Evolutionary conservation across 352 stramenopile genomes (phyloP).

Genomic region (Globisporangium emineosum): DNA sequence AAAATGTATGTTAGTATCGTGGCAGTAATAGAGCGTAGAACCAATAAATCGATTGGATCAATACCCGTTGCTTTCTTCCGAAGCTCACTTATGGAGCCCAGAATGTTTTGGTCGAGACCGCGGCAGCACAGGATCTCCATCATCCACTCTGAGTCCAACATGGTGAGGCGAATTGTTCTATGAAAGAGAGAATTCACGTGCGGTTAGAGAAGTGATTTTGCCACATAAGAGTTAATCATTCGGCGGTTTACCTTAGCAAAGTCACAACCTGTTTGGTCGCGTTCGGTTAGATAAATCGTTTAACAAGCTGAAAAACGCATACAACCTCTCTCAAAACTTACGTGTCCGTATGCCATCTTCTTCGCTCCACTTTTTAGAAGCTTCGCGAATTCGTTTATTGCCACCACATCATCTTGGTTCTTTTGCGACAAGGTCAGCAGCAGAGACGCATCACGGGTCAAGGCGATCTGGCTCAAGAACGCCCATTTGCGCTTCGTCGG

Average conservation of each 20-base stretch:
- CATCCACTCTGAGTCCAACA: constrained; percentile 20
- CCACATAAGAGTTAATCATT: background rate
- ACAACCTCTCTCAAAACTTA: constrained; percentile 2
- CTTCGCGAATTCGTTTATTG: constrained; percentile 15
- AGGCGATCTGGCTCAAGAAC: constrained; percentile 10
- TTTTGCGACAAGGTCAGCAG: background rate
- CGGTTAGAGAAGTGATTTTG: background rate
- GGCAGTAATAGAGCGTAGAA: background rate
- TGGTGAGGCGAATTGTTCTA: constrained; percentile 15
- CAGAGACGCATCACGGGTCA: constrained; percentile 5
- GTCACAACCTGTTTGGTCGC: background rate
- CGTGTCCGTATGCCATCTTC: constrained; percentile 22
- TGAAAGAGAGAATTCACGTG: background rate
- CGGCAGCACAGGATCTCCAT: constrained; percentile 13
- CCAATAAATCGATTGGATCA: background rate
- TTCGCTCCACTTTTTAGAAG: constrained; percentile 19
- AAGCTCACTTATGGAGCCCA: constrained; percentile 14
- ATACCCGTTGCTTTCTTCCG: constrained; percentile 16
- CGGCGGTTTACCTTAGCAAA: constrained; percentile 4
- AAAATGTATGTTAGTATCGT: background rate
- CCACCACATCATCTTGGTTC: background rate
- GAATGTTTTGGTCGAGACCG: constrained; percentile 11
- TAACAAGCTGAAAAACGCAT: background rate
- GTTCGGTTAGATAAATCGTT: background rate
- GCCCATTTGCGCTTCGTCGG: constrained; percentile 14